Conservation (phyloP, 345 rosid species). For the Syzygium jambos region DNA sequence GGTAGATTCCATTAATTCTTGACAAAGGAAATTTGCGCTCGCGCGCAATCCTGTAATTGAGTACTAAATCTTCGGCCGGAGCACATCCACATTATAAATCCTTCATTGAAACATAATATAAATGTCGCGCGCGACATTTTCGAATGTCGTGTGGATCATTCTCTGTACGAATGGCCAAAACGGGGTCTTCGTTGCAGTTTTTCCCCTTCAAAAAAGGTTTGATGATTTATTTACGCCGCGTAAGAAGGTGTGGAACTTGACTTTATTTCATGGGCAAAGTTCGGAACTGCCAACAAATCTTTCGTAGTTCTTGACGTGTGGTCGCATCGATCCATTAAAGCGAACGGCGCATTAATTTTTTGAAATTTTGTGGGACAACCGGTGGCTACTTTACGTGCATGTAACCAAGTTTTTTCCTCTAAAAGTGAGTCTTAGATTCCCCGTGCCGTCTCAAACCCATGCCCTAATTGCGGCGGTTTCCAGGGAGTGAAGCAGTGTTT, state of each 20-base stretch:
- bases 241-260: background rate
- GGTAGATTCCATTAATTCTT: background rate
- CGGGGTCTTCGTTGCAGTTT: accelerated
- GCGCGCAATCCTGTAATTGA: accelerated
- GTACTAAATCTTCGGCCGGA: background rate
- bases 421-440: background rate
- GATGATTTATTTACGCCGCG: background rate
- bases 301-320: accelerated
- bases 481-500: background rate
- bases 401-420: background rate
- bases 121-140: background rate
- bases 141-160: no score
- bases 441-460: background rate
- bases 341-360: background rate
- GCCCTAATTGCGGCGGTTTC: background rate
- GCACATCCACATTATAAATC: accelerated
- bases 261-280: background rate
- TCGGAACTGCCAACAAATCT: background rate
- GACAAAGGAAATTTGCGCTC: background rate
- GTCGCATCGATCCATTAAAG: background rate
- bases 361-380: background rate
- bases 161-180: no score
- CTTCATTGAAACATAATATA: background rate
- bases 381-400: background rate
- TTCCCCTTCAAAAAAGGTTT: background rate